Evolutionary conservation across 108 stramenopile genomes (phyloP), one percentile per base, ranked within the genome.

Genomic region (Cyclostephanos invisitatus): DNA sequence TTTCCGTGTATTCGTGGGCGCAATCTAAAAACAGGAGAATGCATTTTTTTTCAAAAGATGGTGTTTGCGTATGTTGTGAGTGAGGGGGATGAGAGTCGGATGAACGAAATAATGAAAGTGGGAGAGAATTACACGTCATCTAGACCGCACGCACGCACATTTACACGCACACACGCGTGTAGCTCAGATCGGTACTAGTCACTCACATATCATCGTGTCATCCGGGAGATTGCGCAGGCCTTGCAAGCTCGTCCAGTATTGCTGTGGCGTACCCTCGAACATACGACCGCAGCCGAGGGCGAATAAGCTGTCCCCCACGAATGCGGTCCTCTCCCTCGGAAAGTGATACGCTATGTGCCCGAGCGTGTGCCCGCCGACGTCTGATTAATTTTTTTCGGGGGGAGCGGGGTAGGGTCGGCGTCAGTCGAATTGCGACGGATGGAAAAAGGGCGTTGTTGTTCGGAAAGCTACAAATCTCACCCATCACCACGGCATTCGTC

Each of bases 341-440:
- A 93, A 91, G 78, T 96, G 87, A 68, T 83, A 93, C 2, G 95
- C 88, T 48, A 96, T 79, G 54, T 96, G 95, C 8, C 92, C 92
- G 0, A 67, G 56, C 0, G 95, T 96, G 67, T 96, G 95, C 6
- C 95, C 95, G 1, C 90, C 87, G 6, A 90, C 91, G 71, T 95
- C 75, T 76, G 20, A 32, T 62, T n/a, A 27, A n/a, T 55, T 21
- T 7, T 18, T 22, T n/a, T n/a, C n/a, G n/a, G n/a, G 32, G 35
- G 25, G 32, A 29, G 15, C 4, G 29, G 11, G 32, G 32, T 2
- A 4, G 32, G 2, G 4, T 32, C 32, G 32, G 4, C 32, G 32
- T 32, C 3, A 32, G 32, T 32, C 4, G 32, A 32, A n/a, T n/a
- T n/a, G n/a, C n/a, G n/a, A n/a, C n/a, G n/a, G n/a, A n/a, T n/a